phyloP scores from a whole-genome alignment of 1,284 basidiomycete genomes.

The Vanrija sp. region DNA sequence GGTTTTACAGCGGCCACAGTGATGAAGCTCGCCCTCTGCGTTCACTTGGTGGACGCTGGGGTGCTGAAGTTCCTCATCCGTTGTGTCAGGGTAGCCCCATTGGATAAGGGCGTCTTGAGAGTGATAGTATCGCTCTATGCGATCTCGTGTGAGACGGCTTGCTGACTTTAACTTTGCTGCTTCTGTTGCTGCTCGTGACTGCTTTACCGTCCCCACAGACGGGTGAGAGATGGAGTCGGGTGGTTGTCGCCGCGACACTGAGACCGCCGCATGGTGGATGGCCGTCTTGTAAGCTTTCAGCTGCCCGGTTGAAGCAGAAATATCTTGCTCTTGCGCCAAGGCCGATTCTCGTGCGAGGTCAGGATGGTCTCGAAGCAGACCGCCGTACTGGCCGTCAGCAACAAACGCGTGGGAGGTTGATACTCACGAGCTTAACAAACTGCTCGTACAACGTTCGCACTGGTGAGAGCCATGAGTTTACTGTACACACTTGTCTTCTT shows the following conservation, averaged over 20 bases:
- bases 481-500: no score
- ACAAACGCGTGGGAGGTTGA: no score
- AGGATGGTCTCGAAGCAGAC: constrained; percentile 27
- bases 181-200: constrained; percentile 59
- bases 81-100: constrained; percentile 66
- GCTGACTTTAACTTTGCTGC: constrained; percentile 58
- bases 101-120: constrained; percentile 57
- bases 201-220: constrained; percentile 75
- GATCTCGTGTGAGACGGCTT: constrained; percentile 55
- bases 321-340: constrained; percentile 38
- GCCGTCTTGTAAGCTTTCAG: constrained; percentile 42
- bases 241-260: constrained; percentile 56
- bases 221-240: constrained; percentile 63
- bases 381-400: constrained; percentile 25
- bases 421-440: constrained; percentile 36
- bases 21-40: constrained; percentile 60
- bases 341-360: constrained; percentile 35
- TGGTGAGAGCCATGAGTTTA: constrained; percentile 3
- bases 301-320: constrained; percentile 29
- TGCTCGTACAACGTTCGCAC: constrained; percentile 38
- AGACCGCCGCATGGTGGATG: constrained; percentile 45
- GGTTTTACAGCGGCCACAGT: constrained; percentile 72
- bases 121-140: constrained; percentile 60
- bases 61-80: constrained; percentile 47
- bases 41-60: constrained; percentile 14